A percentile compares a stretch with the other conserved stretches of the same genome.
phyloP scores from a whole-genome alignment of 352 stramenopile species.

The Phytopythium sindhum region DNA sequence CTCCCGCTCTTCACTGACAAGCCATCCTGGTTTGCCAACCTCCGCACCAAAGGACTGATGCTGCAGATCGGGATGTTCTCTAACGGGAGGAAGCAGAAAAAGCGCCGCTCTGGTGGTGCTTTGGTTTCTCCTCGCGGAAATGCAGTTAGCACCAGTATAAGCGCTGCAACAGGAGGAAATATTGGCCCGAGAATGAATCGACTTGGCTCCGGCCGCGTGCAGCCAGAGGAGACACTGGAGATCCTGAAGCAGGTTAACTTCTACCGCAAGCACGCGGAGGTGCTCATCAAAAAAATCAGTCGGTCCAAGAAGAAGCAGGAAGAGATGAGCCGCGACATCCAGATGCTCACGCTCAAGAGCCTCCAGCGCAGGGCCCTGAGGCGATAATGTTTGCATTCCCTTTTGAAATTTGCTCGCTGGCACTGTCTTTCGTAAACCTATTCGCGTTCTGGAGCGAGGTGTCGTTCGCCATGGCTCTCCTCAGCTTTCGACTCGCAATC shows the following conservation, averaged over 20 bases:
- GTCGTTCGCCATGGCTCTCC: background rate
- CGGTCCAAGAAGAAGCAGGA: constrained; percentile 58
- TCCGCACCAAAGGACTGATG: constrained; percentile 12
- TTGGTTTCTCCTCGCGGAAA: background rate
- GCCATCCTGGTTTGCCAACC: constrained; percentile 1
- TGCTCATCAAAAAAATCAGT: constrained; percentile 68
- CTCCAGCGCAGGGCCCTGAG: constrained; percentile 30
- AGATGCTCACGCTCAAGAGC: constrained; percentile 52
- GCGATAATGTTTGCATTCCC: constrained; percentile 2
- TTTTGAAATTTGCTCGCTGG: background rate
- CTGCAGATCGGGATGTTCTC: constrained; percentile 16
- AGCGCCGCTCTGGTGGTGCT: background rate
- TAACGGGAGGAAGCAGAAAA: background rate
- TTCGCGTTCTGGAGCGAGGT: background rate
- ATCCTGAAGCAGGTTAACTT: constrained; percentile 62
- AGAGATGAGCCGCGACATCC: constrained; percentile 63
- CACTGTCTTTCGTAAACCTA: background rate
- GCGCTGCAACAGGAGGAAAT: background rate
- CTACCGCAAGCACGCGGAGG: constrained; percentile 53
- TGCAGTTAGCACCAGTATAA: background rate
- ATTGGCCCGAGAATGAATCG: background rate
- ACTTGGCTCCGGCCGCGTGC: constrained; percentile 24
- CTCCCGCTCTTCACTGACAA: background rate
- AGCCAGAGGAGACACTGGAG: constrained; percentile 50
- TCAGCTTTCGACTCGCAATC: background rate